Base-by-base conservation (phyloP, 1,139 yeast species). In the Hansenula lynferdii region DNA sequence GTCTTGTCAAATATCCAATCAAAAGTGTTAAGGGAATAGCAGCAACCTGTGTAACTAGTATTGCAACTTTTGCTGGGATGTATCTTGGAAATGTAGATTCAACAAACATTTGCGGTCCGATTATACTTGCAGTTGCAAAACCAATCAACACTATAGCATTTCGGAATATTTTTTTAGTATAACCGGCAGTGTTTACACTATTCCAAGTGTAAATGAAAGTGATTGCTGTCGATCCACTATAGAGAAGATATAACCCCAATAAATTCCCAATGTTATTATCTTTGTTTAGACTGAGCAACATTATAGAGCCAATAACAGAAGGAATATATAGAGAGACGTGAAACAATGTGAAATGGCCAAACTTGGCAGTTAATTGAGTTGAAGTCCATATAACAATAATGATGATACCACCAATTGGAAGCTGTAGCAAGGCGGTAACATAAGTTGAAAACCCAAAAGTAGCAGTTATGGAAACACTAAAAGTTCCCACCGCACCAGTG, bases 51-150 rank as follows among this genome's bases (percentile, higher is more conserved):
- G 72, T 64, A 21, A 64, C 70, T 29, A 69, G 58, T 51, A 74
- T 60, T 28, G 75, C 72, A 30, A 69, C 64, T 76, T 77, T 72
- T 2, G 76, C 76, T 3, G 69, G 69, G 30, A 59, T 43, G 44
- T 65, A 70, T 39, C 69, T 51, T 34, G 75, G 74, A 10, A 60
- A 68, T 40, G 65, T 70, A 26, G 48, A 54, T 8, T 47, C 60
- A 41, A 57, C 54, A 65, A 70, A 69, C 23, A 69, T 49, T 50
- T 69, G 74, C 6, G 75, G 74, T 0, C 72, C 67, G 17, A 69
- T 63, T 35, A 69, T 59, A 42, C 65, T 67, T 1, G 69, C 61
- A 24, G 67, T 46, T 32, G 67, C 57, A 45, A 65, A 69, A 21
- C 58, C 60, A 39, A 66, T 53, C 65, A 68, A 62, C n/a, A 69